Evolutionary conservation across 2,329 filamentous ascomycete species (phyloP).

Genomic region (Cercospora nicotianae): DNA sequence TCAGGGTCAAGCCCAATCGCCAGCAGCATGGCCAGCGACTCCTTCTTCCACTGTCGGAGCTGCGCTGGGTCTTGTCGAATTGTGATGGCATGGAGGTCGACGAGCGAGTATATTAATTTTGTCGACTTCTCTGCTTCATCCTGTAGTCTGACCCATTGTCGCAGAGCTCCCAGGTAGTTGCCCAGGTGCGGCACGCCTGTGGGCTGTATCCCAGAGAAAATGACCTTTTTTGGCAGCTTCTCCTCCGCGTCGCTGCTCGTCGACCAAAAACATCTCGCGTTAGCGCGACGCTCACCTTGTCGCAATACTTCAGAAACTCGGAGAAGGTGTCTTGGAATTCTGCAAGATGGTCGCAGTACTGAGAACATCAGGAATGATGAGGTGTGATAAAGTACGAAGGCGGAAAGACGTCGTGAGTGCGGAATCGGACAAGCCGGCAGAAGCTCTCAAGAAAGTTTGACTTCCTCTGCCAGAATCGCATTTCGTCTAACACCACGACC

Average conservation of each 20-base stretch:
- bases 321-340: not conserved
- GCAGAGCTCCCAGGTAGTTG: constrained; percentile 89
- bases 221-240: constrained; percentile 46
- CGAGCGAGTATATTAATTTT: constrained; percentile 78
- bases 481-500: not conserved
- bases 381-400: not conserved
- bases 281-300: not conserved
- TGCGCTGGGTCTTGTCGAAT: constrained; percentile 64
- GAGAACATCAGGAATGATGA: constrained; percentile 7
- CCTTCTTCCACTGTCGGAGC: constrained; percentile 65
- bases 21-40: constrained; percentile 76
- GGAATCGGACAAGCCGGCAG: constrained; percentile 8
- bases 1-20: constrained; percentile 80
- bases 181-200: constrained; percentile 92
- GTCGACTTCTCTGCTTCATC: constrained; percentile 57
- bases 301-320: not conserved
- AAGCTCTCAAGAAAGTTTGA: constrained; percentile 8
- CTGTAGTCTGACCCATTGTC: constrained; percentile 82
- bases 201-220: constrained; percentile 97
- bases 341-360: not conserved
- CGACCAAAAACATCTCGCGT: constrained; percentile 2
- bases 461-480: not conserved
- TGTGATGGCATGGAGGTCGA: constrained; percentile 93
- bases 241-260: constrained; percentile 11
- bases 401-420: not conserved